Conservation (phyloP, 352 stramenopile species). For the Phytophthora megakarya region DNA sequence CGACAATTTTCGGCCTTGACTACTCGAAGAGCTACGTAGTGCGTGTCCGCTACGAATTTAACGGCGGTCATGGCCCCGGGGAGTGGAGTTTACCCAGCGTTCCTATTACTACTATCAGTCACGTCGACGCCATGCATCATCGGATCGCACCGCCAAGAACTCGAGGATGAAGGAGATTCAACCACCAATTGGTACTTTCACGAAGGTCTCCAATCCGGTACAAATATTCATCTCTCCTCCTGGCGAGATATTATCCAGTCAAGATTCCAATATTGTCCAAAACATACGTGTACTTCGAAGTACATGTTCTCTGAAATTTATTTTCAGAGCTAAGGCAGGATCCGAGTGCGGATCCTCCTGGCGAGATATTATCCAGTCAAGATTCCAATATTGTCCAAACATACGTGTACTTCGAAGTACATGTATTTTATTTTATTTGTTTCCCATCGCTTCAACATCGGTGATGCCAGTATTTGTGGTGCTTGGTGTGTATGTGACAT, state of each 20-base stretch:
- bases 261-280: constrained; percentile 4
- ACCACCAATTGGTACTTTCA: constrained; percentile 1
- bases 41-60: constrained; percentile 73
- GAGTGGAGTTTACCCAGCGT: constrained; percentile 70
- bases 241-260: constrained; percentile 1
- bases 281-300: too few species aligned
- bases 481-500: constrained; percentile 17
- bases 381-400: too few species aligned
- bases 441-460: neutral
- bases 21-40: constrained; percentile 78
- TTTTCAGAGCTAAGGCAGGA: too few species aligned
- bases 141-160: constrained; percentile 28
- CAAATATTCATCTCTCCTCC: neutral
- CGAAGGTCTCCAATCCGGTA: neutral
- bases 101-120: constrained; percentile 48
- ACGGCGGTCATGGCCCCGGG: constrained; percentile 38
- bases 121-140: constrained; percentile 35
- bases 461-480: neutral
- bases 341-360: too few species aligned
- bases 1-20: constrained; percentile 72
- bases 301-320: too few species aligned
- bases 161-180: constrained; percentile 15
- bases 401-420: too few species aligned
- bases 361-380: too few species aligned
- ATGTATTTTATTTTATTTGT: too few species aligned